Percentiles rank a stretch among this genome's conserved stretches.
Evolutionary conservation across 805 yeast genomes (phyloP).

Genomic region (Sugiyamaella boreocaroliniensis): DNA sequence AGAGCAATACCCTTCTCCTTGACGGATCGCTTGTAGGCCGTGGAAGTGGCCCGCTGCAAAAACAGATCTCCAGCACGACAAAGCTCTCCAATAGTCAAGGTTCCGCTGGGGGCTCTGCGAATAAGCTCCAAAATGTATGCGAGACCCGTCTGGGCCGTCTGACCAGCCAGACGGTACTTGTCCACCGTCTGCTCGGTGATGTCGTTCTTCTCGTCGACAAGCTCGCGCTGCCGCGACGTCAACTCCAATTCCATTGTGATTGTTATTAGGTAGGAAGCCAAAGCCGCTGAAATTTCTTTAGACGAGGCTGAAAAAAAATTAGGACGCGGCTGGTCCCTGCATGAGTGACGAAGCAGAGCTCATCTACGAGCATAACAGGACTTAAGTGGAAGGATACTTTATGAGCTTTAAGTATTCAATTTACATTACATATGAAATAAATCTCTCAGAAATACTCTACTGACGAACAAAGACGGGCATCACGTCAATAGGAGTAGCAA

Average conservation of each 20-base stretch:
- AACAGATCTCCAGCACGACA: slow-evolving; percentile 79
- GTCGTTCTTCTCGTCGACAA: slow-evolving; percentile 66
- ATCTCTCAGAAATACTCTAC: background rate
- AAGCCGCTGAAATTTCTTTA: background rate
- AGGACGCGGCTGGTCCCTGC: background rate
- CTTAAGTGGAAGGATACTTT: no score
- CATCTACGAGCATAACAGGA: no score
- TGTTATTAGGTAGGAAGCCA: background rate
- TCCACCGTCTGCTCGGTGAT: slow-evolving; percentile 57
- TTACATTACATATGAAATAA: no score
- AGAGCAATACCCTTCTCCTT: slow-evolving; percentile 84
- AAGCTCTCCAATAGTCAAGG: slow-evolving; percentile 43
- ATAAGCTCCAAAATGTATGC: slow-evolving; percentile 42
- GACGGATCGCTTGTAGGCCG: slow-evolving; percentile 48
- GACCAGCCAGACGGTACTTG: slow-evolving; percentile 85
- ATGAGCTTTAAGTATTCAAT: no score
- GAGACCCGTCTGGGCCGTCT: slow-evolving; percentile 77
- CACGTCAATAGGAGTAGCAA: slow-evolving; percentile 6
- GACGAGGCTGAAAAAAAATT: background rate
- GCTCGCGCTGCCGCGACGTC: slow-evolving; percentile 18
- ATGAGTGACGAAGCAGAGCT: background rate
- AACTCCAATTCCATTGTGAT: slow-evolving; percentile 17
- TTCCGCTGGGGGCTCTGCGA: slow-evolving; percentile 5
- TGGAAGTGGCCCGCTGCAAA: slow-evolving; percentile 51
- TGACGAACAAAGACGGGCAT: slow-evolving; percentile 15